Base-by-base conservation (phyloP, 768 basidiomycete species). In the Mycena pura region DNA sequence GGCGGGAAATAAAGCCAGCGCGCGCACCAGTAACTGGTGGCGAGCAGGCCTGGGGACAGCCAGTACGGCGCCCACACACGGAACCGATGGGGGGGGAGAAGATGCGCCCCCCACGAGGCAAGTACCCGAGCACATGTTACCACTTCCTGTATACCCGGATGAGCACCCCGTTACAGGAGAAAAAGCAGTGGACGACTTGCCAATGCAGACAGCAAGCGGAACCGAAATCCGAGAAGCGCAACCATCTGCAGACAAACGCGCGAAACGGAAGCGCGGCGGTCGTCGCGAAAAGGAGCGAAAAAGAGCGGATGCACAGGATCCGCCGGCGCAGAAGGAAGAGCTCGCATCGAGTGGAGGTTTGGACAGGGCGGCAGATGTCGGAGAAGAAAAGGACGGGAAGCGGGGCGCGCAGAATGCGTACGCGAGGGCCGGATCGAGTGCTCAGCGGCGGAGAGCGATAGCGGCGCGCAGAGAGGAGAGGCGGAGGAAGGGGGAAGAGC, bases 51-150 rank as follows among this genome's bases (percentile, higher is more conserved):
- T 17, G 10, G 34, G 17, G 34, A n/a, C 51, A 14, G 22, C 28
- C 10, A 24, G 1, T 2, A 14, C 6, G 2, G 17, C 13, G 15
- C 17, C 15, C 6, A 27, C 49, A 15, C 34, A 19, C 6, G 49
- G 13, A 36, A 10, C 28, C 7, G n/a, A 19, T 11, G 34, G 29
- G 46, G 55, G 55, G 55, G 55, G 28, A n/a, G 11, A 48, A 28
- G 38, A 41, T 24, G 41, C 21, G 48, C 38, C 45, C 55, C 55
- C 55, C 38, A 19, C 38, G 36, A 57, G 55, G 55, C 55, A 57
- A 57, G 55, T 57, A 27, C 38, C 10, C 6, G 19, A 0, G n/a
- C n/a, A n/a, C n/a, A n/a, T n/a, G 7, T 19, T 17, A 5, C 24
- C 7, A 14, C 3, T 5, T 34, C 1, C 27, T 2, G 2, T 8